Percentiles rank a stretch among this genome's conserved stretches.
Evolutionary conservation across 345 rosid species (phyloP).

Genomic region (Balakata baccata): DNA sequence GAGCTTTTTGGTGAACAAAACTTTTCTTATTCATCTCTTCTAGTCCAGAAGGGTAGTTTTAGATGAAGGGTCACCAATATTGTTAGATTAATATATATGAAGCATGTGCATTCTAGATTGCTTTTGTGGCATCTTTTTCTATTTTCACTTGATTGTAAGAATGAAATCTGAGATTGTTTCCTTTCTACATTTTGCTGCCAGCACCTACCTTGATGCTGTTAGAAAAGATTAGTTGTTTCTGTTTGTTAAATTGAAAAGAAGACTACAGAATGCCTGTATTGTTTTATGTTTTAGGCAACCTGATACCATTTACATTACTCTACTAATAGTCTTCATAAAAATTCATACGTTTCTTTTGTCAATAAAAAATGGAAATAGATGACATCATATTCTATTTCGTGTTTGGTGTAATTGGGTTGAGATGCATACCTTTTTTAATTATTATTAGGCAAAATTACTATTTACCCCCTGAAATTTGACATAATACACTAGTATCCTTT

Average conservation of each 20-base stretch:
- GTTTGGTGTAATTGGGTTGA: too few species aligned
- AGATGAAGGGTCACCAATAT: neutral
- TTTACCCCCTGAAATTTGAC: too few species aligned
- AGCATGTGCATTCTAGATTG: neutral
- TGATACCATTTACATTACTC: neutral
- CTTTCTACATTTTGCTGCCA: neutral
- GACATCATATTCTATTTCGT: neutral
- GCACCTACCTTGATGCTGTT: neutral
- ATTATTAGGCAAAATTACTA: too few species aligned
- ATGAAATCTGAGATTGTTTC: neutral
- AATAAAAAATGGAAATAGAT: neutral
- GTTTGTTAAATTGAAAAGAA: conserved; percentile 1
- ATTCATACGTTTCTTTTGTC: too few species aligned
- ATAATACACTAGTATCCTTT: too few species aligned
- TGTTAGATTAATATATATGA: neutral
- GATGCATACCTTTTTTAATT: too few species aligned
- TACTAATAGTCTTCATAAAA: too few species aligned
- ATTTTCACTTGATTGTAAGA: neutral
- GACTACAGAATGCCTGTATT: neutral
- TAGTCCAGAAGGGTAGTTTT: neutral
- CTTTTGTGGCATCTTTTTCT: neutral
- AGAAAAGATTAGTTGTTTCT: neutral
- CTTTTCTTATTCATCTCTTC: neutral
- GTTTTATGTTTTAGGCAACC: neutral
- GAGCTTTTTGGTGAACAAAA: neutral